phyloP scores from a whole-genome alignment of 768 basidiomycete species.

The Asterophora parasitica region DNA sequence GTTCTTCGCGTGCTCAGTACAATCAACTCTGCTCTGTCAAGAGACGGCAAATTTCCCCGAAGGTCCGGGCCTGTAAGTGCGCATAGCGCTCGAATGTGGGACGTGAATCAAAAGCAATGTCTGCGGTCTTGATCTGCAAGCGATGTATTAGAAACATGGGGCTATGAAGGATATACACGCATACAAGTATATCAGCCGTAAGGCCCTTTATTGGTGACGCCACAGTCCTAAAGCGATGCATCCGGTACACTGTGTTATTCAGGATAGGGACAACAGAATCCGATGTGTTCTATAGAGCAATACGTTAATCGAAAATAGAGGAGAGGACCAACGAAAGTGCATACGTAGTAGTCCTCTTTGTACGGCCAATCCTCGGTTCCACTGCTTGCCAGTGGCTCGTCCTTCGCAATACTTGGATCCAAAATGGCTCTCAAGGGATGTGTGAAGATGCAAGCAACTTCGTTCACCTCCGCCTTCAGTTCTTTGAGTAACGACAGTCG shows the following conservation, averaged over 20 bases:
- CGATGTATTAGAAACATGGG: not conserved
- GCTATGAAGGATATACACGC: conserved; percentile 17
- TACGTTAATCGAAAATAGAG: not conserved
- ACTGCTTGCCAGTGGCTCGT: conserved; percentile 45
- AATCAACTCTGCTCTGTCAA: not conserved
- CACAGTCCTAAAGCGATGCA: conserved; percentile 77
- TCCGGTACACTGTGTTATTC: conserved; percentile 56
- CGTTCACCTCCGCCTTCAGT: conserved; percentile 53
- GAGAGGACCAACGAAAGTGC: conserved; percentile 18
- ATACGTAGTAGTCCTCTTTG: conserved; percentile 64
- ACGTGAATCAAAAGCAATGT: conserved; percentile 52
- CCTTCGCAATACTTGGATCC: conserved; percentile 48
- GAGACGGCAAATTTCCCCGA: conserved; percentile 13
- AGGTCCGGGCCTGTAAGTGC: conserved; percentile 38
- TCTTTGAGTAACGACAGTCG: conserved; percentile 43
- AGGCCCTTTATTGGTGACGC: conserved; percentile 83
- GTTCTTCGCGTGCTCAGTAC: too few relatives aligned
- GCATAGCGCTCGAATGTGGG: conserved; percentile 58
- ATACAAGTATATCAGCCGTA: conserved; percentile 76
- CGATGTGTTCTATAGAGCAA: conserved; percentile 43
- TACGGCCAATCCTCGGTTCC: conserved; percentile 81
- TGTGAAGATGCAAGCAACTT: conserved; percentile 78
- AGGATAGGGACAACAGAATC: conserved; percentile 48
- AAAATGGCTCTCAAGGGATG: conserved; percentile 74
- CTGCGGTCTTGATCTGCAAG: conserved; percentile 59